These are phyloP conservation scores for Ustilago shanxiensis DNA, from an alignment of 1,284 basidiomycete species.

Conservation along the genomic window DNA sequence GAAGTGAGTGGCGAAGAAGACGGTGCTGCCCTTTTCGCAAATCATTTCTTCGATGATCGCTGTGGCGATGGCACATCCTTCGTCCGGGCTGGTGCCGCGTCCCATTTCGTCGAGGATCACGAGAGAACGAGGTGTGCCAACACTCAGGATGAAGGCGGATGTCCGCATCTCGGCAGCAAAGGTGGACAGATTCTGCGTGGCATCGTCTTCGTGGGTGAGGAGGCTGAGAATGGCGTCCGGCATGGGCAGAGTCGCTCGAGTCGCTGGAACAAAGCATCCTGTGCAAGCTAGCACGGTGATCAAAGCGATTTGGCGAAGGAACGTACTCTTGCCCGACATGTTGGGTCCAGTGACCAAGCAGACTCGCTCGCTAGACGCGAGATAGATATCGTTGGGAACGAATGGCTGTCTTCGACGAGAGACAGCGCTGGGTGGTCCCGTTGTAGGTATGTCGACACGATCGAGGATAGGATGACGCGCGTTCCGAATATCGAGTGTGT, in stretches of 20 bases:
- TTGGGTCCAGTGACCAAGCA: conserved; percentile 73
- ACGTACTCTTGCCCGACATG: conserved; percentile 85
- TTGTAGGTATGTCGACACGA: conserved; percentile 75
- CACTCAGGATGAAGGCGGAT: conserved; percentile 73
- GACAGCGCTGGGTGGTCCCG: conserved; percentile 7
- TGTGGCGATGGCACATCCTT: conserved; percentile 89
- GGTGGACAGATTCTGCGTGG: conserved; percentile 72
- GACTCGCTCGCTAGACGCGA: conserved; percentile 43
- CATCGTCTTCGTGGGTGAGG: conserved; percentile 85
- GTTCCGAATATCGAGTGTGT: conserved; percentile 63
- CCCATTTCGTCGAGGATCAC: conserved; percentile 92
- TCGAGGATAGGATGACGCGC: conserved; percentile 77
- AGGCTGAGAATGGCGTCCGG: conserved; percentile 87
- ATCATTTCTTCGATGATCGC: conserved; percentile 91
- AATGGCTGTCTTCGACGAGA: conserved; percentile 25
- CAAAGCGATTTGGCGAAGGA: conserved; percentile 86
- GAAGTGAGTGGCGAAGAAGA: conserved; percentile 88
- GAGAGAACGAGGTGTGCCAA: conserved; percentile 76
- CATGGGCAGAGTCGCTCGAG: conserved; percentile 73
- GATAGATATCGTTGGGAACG: conserved; percentile 43
- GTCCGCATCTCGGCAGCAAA: conserved; percentile 61
- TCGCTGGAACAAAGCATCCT: conserved; percentile 77
- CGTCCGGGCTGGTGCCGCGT: conserved; percentile 84
- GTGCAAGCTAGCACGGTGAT: conserved; percentile 83
- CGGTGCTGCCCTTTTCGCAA: conserved; percentile 76